These are phyloP conservation scores for Tuber melanosporum DNA, from an alignment of 495 filamentous ascomycete genomes.

Conservation along the genomic window DNA sequence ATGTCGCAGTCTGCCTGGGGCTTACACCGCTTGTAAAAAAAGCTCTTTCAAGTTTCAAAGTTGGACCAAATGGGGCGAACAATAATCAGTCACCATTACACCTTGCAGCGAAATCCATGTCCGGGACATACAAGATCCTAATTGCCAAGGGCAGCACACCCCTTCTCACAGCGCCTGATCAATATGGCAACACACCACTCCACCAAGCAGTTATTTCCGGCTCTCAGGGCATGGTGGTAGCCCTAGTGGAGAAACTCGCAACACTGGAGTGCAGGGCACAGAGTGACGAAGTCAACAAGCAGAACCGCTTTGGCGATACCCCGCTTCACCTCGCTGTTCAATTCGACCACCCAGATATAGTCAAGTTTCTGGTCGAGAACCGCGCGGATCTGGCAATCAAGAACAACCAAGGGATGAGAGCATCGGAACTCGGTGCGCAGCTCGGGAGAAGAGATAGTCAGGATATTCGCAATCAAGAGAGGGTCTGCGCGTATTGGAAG, in stretches of 20 bases:
- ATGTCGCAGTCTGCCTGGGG: neutral
- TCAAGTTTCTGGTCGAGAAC: neutral
- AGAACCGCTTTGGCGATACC: neutral
- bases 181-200: neutral
- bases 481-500: too few species aligned
- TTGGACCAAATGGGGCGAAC: neutral
- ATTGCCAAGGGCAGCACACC: neutral
- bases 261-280: neutral
- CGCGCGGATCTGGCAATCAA: neutral
- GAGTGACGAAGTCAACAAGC: neutral
- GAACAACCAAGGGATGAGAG: constrained; percentile 11
- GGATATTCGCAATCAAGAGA: too few species aligned
- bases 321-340: neutral
- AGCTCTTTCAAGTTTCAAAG: neutral
- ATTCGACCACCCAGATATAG: neutral
- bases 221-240: neutral
- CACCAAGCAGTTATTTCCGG: neutral
- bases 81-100: neutral
- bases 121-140: neutral
- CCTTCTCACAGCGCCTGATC: neutral
- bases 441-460: constrained; percentile 59
- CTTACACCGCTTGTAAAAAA: neutral
- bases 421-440: constrained; percentile 59
- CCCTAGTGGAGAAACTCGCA: neutral
- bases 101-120: neutral